phyloP scores from a whole-genome alignment of 2,329 filamentous ascomycete species.

The Paracamarosporium sp. region DNA sequence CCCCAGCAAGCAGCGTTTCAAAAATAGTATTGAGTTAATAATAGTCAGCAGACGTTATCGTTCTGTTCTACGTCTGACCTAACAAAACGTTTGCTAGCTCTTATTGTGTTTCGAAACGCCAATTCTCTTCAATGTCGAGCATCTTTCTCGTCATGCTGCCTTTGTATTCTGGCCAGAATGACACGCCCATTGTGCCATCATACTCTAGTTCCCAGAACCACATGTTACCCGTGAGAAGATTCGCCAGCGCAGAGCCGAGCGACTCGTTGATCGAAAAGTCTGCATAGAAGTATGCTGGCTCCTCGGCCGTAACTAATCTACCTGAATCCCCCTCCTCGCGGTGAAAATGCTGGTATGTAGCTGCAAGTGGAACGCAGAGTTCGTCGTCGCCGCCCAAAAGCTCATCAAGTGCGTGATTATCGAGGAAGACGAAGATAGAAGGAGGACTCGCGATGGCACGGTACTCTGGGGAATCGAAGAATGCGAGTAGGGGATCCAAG shows the following conservation, averaged over 20 bases:
- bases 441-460: background rate
- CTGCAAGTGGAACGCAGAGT: background rate
- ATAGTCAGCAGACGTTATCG: too few relatives aligned
- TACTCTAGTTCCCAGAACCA: background rate
- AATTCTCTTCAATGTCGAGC: background rate
- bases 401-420: background rate
- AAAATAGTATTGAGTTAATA: too few relatives aligned
- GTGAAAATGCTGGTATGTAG: background rate
- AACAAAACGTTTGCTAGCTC: too few relatives aligned
- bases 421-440: background rate
- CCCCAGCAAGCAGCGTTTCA: too few relatives aligned
- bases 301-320: background rate
- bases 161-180: background rate
- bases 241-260: background rate
- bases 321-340: too few relatives aligned
- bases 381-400: background rate
- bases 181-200: background rate
- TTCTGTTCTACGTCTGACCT: too few relatives aligned
- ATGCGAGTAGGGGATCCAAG: background rate
- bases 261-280: background rate
- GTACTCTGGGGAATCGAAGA: background rate
- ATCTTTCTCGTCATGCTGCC: constrained; percentile 1
- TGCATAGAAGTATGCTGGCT: background rate
- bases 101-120: background rate
- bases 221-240: background rate